These are phyloP conservation scores for Neurospora terricola DNA, from an alignment of 495 filamentous ascomycete species.

Conservation along the genomic window DNA sequence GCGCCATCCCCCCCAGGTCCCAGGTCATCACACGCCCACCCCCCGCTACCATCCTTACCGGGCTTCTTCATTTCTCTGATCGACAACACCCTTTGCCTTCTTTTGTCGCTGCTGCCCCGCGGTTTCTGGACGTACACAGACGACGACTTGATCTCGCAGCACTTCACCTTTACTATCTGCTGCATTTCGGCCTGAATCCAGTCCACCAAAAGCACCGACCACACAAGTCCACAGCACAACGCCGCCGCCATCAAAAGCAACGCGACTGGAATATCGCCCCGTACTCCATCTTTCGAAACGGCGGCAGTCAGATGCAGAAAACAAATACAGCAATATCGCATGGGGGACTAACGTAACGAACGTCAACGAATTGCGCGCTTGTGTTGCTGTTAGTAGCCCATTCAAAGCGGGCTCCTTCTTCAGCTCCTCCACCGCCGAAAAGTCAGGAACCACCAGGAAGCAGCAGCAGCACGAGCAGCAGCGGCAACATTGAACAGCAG, in stretches of 20 bases:
- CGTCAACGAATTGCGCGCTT: background rate
- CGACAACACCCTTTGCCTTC: background rate
- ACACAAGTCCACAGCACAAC: background rate
- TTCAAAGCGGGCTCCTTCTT: background rate
- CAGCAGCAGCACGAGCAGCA: background rate
- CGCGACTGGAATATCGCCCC: background rate
- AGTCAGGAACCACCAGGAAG: background rate
- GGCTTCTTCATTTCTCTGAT: background rate
- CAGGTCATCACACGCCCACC: background rate
- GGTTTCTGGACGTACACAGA: background rate
- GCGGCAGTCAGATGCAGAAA: background rate
- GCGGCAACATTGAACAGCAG: background rate
- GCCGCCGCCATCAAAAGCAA: background rate
- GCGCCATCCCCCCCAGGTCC: background rate
- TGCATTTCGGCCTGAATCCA: background rate
- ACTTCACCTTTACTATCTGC: background rate
- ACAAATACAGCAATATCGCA: background rate
- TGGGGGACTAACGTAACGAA: background rate
- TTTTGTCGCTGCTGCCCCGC: background rate
- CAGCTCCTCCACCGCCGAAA: background rate
- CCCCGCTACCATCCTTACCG: conserved; percentile 1
- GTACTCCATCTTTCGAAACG: background rate
- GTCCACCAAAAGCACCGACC: background rate
- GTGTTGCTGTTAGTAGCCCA: background rate
- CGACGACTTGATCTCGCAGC: background rate